These are phyloP conservation scores for Vitis hybrid DNA, from an alignment of 177 flowering plant species.

Conservation along the genomic window DNA sequence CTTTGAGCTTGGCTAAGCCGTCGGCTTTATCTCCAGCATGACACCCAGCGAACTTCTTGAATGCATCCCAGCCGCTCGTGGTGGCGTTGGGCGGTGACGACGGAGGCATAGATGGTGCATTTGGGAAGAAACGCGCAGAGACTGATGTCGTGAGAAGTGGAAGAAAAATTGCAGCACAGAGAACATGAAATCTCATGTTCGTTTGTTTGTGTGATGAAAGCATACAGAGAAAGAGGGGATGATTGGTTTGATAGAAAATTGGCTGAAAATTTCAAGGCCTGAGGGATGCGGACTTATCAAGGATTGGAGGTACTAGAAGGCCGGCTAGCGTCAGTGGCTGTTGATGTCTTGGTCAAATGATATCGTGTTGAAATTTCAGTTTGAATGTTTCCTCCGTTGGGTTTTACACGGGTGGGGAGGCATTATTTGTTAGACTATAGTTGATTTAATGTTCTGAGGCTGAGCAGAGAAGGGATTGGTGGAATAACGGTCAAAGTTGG, in stretches of 20 bases:
- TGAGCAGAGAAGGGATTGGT: too few species aligned
- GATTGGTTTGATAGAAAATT: neutral
- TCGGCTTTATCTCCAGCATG: conserved; percentile 30
- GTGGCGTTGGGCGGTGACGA: conserved; percentile 22
- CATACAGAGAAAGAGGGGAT: neutral
- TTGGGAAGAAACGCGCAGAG: conserved; percentile 41
- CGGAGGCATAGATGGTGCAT: conserved; percentile 37
- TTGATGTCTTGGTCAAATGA: too few species aligned
- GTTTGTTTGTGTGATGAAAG: neutral
- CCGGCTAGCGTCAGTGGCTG: neutral
- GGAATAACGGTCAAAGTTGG: too few species aligned
- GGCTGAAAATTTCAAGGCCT: neutral
- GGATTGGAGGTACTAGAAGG: neutral
- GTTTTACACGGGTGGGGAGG: too few species aligned
- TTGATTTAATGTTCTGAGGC: too few species aligned
- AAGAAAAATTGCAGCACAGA: conserved; percentile 8
- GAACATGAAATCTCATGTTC: conserved; percentile 24
- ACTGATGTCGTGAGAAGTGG: neutral
- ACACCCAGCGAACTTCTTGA: conserved; percentile 44
- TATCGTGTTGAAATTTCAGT: too few species aligned
- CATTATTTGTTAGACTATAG: too few species aligned
- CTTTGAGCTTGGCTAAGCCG: conserved; percentile 46
- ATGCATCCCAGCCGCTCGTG: conserved; percentile 41
- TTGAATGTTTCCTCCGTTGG: too few species aligned
- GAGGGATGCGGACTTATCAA: neutral